These are phyloP conservation scores for Penicillium freii DNA, from an alignment of 2,329 filamentous ascomycete species.

Conservation along the genomic window DNA sequence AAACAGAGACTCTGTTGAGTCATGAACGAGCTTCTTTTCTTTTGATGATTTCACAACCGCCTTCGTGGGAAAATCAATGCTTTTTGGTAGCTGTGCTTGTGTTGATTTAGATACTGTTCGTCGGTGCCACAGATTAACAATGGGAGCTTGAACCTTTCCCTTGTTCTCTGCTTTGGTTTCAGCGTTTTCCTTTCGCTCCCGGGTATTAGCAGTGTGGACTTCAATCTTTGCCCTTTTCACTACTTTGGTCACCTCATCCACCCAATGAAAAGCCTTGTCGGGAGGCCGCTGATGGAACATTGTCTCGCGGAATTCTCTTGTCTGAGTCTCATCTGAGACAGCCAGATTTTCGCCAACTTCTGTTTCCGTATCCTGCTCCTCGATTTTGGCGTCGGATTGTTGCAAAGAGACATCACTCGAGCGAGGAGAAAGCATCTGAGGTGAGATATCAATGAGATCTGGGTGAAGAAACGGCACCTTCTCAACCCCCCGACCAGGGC, in stretches of 20 bases:
- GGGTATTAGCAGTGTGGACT: neutral
- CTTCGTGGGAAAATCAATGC: neutral
- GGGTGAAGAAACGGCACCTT: neutral
- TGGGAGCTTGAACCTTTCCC: neutral
- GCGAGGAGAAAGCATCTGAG: neutral
- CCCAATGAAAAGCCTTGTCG: neutral
- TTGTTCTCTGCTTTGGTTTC: neutral
- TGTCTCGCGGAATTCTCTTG: neutral
- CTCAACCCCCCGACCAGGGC: neutral
- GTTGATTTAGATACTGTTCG: neutral
- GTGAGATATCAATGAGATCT: conserved; percentile 6
- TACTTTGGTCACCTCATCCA: neutral
- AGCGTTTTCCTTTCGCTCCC: neutral
- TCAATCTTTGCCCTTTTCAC: neutral
- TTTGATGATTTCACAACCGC: too few species aligned
- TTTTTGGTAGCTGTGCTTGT: neutral
- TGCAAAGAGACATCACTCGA: neutral
- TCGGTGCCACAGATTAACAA: neutral
- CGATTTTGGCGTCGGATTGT: neutral
- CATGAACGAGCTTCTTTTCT: neutral
- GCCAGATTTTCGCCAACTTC: neutral
- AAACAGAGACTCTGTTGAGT: conserved; percentile 25
- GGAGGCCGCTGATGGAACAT: conserved; percentile 3
- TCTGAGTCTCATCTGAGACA: neutral
- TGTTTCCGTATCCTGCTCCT: neutral